phyloP scores from a whole-genome alignment of 2,329 filamentous ascomycete species.

The Talaromyces marneffei region DNA sequence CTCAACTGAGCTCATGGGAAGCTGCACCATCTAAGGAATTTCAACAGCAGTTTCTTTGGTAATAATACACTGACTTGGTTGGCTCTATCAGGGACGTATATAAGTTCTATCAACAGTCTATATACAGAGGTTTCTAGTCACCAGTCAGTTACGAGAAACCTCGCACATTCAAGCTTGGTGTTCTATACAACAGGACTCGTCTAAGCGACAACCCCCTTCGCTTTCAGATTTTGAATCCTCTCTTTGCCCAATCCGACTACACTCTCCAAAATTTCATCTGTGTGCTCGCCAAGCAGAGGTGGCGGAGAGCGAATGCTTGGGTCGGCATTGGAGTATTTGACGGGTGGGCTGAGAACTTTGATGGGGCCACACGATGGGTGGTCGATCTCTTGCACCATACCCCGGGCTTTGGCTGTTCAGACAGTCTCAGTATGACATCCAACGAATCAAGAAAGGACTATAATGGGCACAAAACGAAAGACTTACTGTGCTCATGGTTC shows the following conservation, averaged over 20 bases:
- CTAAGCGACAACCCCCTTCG: neutral
- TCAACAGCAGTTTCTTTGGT: slow-evolving; percentile 32
- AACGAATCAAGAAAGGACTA: neutral
- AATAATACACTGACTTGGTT: neutral
- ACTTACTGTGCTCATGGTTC: slow-evolving; percentile 72
- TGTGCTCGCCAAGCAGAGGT: slow-evolving; percentile 75
- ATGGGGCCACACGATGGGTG: slow-evolving; percentile 74
- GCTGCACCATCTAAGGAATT: slow-evolving; percentile 28
- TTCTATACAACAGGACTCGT: neutral
- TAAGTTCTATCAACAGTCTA: neutral
- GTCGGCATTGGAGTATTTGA: slow-evolving; percentile 76
- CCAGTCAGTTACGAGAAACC: neutral
- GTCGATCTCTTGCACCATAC: slow-evolving; percentile 84
- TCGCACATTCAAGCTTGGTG: neutral
- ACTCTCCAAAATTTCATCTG: slow-evolving; percentile 60
- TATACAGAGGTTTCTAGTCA: neutral
- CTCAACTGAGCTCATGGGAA: slow-evolving; percentile 23
- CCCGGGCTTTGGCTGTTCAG: slow-evolving; percentile 58
- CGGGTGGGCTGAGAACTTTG: slow-evolving; percentile 78
- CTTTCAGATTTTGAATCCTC: slow-evolving; percentile 50
- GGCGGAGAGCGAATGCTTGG: slow-evolving; percentile 68
- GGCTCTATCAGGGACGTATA: neutral
- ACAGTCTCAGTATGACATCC: slow-evolving; percentile 19
- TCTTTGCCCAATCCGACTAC: slow-evolving; percentile 53
- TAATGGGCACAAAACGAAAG: neutral